phyloP scores from a whole-genome alignment of 2,329 filamentous ascomycete species.

The Alternaria viburni region DNA sequence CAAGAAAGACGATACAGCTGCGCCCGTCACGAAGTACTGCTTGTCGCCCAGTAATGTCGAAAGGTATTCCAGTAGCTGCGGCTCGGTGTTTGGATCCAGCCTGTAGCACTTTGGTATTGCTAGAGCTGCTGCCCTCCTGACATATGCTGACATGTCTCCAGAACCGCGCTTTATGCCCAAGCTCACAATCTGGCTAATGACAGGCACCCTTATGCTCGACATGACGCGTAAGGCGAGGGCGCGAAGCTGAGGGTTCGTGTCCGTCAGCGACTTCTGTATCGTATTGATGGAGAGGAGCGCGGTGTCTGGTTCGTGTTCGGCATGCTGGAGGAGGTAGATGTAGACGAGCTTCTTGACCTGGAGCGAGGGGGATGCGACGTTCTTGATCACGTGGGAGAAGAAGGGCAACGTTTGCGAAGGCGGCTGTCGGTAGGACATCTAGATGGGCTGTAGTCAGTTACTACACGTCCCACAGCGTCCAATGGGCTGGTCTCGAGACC shows the following conservation, averaged over 20 bases:
- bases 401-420: constrained; percentile 72
- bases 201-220: constrained; percentile 95
- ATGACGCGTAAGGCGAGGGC: constrained; percentile 94
- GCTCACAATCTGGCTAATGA: constrained; percentile 97
- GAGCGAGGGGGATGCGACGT: constrained; percentile 90
- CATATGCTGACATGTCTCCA: constrained; percentile 92
- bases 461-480: constrained; percentile 10
- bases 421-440: constrained; percentile 97
- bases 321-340: constrained; percentile 96
- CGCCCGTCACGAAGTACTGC: constrained; percentile 96
- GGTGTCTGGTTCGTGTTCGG: constrained; percentile 93
- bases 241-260: constrained; percentile 87
- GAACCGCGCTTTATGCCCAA: constrained; percentile 93
- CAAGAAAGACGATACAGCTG: constrained; percentile 86
- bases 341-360: constrained; percentile 99
- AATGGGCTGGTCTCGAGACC: neutral
- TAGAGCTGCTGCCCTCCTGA: constrained; percentile 89
- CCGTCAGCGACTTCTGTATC: constrained; percentile 95
- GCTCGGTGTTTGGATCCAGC: constrained; percentile 82
- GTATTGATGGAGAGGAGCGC: constrained; percentile 97
- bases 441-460: constrained; percentile 27
- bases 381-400: constrained; percentile 99
- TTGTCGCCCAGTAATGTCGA: constrained; percentile 81
- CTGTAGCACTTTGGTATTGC: constrained; percentile 96
- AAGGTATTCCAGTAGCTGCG: constrained; percentile 84